Base-by-base conservation (phyloP, 768 basidiomycete species). In the Mycena venus region DNA sequence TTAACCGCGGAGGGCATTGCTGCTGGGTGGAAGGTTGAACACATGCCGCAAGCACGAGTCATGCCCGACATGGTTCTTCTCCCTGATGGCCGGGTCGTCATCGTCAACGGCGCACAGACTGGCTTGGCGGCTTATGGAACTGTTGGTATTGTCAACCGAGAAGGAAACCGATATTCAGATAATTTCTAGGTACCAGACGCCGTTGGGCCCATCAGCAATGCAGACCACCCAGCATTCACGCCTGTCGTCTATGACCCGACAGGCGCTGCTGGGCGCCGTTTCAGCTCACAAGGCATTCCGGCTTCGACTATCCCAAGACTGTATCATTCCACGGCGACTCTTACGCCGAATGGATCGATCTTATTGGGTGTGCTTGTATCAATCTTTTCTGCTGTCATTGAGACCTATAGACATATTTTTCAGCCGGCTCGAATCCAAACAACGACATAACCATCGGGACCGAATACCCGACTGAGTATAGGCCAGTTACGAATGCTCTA, bases 251-350 rank as follows among this genome's bases (percentile, higher is more conserved):
- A 91, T 80, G 87, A 87, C 64, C 86, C 88, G 9, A 78, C 77
- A 68, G 83, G 84, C 6, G 79, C 84, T 2, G 78, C 82, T 0
- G 92, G 91, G 21, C 75, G 81, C 59, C 83, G 86, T 51, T 87
- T 85, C 82, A 88, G 86, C 82, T 87, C 87, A 75, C 82, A 84
- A n/a, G 88, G 88, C 34, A 75, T 88, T 66, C 85, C 86, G 27
- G 82, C 83, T 14, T 83, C 84, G 2, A 72, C 81, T 49, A 86
- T 92, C 73, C 86, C 90, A 61, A 83, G 92, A 17, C 61, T 93
- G 82, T 93, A 93, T 83, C 92, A 93, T 81, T 91, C 91, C 2
- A 85, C 86, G 8, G 90, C 88, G 15, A 90, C 88, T 40, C 83
- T 92, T 75, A 87, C 91, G 19, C 88, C 89, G 25, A 88, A 88